phyloP scores from a whole-genome alignment of 192 early-diverging fungal genomes.

The Podila horticola region DNA sequence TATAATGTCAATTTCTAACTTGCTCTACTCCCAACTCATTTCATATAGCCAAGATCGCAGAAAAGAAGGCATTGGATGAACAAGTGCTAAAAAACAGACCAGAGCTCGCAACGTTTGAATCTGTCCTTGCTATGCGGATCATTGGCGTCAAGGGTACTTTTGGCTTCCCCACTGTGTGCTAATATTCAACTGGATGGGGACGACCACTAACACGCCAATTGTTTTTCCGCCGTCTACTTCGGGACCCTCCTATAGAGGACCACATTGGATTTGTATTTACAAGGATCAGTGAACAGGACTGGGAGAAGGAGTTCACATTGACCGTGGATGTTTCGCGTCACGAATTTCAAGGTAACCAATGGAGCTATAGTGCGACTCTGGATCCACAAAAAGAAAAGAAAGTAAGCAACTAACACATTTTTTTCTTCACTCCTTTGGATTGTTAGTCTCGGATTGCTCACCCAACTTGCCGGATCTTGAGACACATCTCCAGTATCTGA shows the following conservation, averaged over 20 bases:
- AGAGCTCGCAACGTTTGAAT: constrained; percentile 66
- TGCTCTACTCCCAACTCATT: not conserved
- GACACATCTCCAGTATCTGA: constrained; percentile 62
- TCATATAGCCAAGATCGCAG: constrained; percentile 50
- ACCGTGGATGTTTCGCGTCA: constrained; percentile 66
- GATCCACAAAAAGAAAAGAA: not conserved
- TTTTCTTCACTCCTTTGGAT: not conserved
- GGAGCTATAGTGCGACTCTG: not conserved
- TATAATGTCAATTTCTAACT: not conserved
- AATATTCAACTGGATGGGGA: not conserved
- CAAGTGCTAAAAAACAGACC: constrained; percentile 64
- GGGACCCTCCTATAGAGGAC: constrained; percentile 38
- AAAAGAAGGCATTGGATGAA: constrained; percentile 55
- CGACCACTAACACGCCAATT: not conserved
- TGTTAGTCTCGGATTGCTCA: constrained; percentile 61
- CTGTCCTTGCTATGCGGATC: constrained; percentile 62
- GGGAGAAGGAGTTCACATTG: constrained; percentile 59
- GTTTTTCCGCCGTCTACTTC: not conserved
- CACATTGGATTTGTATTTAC: constrained; percentile 74
- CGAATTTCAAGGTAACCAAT: constrained; percentile 60
- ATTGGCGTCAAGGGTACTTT: constrained; percentile 46
- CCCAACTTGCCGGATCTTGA: constrained; percentile 60
- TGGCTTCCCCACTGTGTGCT: not conserved
- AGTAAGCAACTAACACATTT: not conserved
- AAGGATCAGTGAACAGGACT: constrained; percentile 66